phyloP scores from a whole-genome alignment of 2,329 filamentous ascomycete species.

The Colletotrichum sp. region DNA sequence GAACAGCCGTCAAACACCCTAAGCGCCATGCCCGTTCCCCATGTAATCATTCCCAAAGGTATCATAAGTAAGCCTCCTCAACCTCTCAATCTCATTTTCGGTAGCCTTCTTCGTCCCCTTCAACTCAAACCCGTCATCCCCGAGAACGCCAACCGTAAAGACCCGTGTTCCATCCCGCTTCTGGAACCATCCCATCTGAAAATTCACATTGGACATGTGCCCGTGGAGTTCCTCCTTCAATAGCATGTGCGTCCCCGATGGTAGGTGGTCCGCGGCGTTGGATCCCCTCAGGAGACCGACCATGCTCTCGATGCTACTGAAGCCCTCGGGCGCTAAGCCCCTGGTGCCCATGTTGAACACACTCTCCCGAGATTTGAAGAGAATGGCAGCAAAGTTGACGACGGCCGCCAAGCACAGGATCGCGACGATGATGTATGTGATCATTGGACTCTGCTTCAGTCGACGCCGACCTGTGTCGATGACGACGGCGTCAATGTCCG shows the following conservation, averaged over 20 bases:
- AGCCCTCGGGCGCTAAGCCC: background rate
- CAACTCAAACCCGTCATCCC: background rate
- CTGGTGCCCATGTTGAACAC: background rate
- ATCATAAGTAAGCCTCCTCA: background rate
- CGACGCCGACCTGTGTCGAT: background rate
- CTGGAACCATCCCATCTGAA: constrained; percentile 5
- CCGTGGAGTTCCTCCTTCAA: background rate
- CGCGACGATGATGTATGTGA: background rate
- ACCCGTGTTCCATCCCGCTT: background rate
- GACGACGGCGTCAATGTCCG: background rate
- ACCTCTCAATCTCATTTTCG: background rate
- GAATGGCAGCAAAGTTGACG: background rate
- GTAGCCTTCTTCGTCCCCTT: background rate
- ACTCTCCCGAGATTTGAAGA: background rate
- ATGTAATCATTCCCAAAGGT: background rate
- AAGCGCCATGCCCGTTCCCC: background rate
- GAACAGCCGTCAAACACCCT: too few species aligned
- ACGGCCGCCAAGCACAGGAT: background rate
- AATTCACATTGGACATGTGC: background rate
- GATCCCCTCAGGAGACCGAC: background rate
- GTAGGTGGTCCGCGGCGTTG: background rate
- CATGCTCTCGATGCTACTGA: background rate
- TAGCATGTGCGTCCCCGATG: background rate
- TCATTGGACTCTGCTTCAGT: background rate
- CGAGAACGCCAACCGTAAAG: background rate